These are phyloP conservation scores for Tolypocladium capitatum DNA, from an alignment of 2,329 filamentous ascomycete genomes.

Conservation along the genomic window DNA sequence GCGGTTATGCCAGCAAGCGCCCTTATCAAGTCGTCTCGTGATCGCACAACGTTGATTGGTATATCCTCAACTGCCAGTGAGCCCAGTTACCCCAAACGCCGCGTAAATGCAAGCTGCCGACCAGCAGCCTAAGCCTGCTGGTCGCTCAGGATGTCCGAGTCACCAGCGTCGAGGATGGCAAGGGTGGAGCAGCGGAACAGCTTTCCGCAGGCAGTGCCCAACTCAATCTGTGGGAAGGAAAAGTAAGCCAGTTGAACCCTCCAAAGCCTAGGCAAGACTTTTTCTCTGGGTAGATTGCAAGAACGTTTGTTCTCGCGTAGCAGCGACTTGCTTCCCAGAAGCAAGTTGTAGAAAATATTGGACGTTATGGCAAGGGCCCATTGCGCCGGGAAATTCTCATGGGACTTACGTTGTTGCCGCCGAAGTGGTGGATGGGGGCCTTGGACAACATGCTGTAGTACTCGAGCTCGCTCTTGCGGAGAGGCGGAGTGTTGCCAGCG, in stretches of 20 bases:
- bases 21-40: constrained; percentile 15
- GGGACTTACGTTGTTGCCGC: constrained; percentile 91
- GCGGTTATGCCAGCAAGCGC: constrained; percentile 1
- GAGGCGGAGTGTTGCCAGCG: constrained; percentile 84
- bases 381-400: background rate
- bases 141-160: constrained; percentile 92
- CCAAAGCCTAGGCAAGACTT: constrained; percentile 76
- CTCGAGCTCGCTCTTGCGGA: constrained; percentile 95
- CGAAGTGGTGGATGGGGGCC: constrained; percentile 94
- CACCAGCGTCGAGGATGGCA: constrained; percentile 91
- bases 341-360: background rate
- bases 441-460: constrained; percentile 90
- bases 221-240: constrained; percentile 64
- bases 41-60: constrained; percentile 22
- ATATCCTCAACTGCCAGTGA: constrained; percentile 21
- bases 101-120: constrained; percentile 14
- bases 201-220: constrained; percentile 97
- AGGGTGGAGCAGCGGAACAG: constrained; percentile 97
- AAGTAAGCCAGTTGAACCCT: constrained; percentile 61
- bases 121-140: constrained; percentile 42
- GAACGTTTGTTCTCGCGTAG: constrained; percentile 11
- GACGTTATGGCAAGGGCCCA: background rate
- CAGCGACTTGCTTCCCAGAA: constrained; percentile 7
- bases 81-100: constrained; percentile 30
- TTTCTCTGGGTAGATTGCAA: constrained; percentile 68